Evolutionary conservation across 2,329 filamentous ascomycete species (phyloP).

Genomic region (Phoma sp.): DNA sequence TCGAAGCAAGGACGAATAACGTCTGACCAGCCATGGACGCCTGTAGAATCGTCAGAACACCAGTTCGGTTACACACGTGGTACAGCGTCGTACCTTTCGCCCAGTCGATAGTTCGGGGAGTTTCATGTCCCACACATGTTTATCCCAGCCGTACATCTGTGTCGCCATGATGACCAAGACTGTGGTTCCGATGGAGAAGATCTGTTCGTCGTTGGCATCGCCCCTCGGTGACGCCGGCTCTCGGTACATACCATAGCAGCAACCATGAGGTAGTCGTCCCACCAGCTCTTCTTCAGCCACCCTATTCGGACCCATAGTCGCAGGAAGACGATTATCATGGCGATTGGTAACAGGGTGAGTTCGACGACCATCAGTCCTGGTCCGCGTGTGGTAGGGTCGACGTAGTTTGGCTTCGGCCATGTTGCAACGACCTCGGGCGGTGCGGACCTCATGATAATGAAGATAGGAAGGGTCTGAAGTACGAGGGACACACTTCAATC

Average conservation of each 20-base stretch:
- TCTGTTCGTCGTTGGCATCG: slow-evolving; percentile 31
- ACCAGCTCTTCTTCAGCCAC: slow-evolving; percentile 48
- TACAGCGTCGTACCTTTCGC: slow-evolving; percentile 39
- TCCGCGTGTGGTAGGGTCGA: slow-evolving; percentile 51
- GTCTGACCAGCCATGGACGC: slow-evolving; percentile 49
- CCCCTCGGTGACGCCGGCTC: slow-evolving; percentile 17
- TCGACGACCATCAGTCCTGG: slow-evolving; percentile 51
- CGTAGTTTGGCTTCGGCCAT: slow-evolving; percentile 54
- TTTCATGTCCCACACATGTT: slow-evolving; percentile 47
- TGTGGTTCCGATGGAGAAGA: slow-evolving; percentile 44
- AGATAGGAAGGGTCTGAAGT: slow-evolving; percentile 18
- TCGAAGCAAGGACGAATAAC: slow-evolving; percentile 48
- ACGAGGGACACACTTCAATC: slow-evolving; percentile 26
- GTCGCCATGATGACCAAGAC: slow-evolving; percentile 44
- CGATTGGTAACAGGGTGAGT: slow-evolving; percentile 45
- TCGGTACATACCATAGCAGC: slow-evolving; percentile 41
- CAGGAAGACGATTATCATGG: slow-evolving; percentile 44
- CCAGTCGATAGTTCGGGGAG: slow-evolving; percentile 39
- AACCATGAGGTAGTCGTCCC: slow-evolving; percentile 49
- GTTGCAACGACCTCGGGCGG: slow-evolving; percentile 43
- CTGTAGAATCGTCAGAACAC: slow-evolving; percentile 34
- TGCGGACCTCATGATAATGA: slow-evolving; percentile 40
- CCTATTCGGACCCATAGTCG: slow-evolving; percentile 45
- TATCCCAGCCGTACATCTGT: slow-evolving; percentile 48
- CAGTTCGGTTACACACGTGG: slow-evolving; percentile 24